Conservation (phyloP, 176 grass and related monocot genomes). For the Aegilops speltoides region DNA sequence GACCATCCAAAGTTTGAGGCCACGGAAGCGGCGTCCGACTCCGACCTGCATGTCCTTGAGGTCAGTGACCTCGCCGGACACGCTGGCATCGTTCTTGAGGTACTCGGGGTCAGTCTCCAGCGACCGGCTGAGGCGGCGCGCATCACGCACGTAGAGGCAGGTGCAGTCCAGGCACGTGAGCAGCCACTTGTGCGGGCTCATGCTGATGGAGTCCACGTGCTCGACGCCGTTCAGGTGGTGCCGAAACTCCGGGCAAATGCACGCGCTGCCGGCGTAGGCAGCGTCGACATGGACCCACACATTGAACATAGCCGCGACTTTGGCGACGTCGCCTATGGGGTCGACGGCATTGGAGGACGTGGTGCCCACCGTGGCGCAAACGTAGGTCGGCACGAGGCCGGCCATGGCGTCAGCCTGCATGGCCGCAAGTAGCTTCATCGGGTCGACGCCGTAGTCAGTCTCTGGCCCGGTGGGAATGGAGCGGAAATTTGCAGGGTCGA, state of each 20-base stretch:
- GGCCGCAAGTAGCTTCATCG: not conserved
- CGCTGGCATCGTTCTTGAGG: not conserved
- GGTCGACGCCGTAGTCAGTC: not conserved
- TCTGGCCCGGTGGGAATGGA: not conserved
- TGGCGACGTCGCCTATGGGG: not conserved
- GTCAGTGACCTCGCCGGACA: not conserved
- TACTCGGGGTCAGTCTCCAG: not conserved
- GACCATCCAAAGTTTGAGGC: not conserved
- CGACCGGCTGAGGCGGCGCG: not conserved
- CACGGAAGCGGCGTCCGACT: not conserved
- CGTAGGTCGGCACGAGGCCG: not conserved
- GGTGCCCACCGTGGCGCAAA: not conserved
- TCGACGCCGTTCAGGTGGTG: not conserved
- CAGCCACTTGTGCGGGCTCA: conserved; percentile 12
- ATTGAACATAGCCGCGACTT: not conserved
- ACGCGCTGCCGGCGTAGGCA: not conserved
- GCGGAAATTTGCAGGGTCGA: not conserved
- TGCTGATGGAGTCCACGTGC: not conserved
- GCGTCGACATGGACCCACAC: not conserved
- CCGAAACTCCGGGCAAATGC: not conserved
- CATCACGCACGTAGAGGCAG: not conserved
- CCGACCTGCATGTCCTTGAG: conserved; percentile 21
- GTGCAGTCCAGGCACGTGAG: conserved; percentile 14
- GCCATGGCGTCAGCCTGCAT: not conserved
- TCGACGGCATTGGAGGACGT: not conserved